A percentile compares a stretch with the other conserved stretches of the same genome.
Conservation (phyloP, 176 grass and related monocot species). For the Rhynchospora tenuis region DNA sequence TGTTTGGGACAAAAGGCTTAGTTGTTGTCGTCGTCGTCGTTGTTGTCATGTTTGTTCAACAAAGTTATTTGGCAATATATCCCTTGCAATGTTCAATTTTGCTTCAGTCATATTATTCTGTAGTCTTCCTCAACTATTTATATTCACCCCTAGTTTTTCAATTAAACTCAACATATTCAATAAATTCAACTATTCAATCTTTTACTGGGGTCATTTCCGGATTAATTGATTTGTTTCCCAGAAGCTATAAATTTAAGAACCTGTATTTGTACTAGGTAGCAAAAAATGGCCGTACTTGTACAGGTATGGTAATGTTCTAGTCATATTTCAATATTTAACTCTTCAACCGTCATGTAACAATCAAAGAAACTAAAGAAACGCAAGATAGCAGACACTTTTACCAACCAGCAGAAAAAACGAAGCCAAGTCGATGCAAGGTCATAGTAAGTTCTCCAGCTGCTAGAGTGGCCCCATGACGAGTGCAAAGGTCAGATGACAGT, state of each 20-base stretch:
- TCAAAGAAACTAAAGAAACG: not conserved
- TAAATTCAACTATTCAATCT: not conserved
- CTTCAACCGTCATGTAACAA: not conserved
- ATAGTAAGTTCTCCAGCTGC: slow-evolving; percentile 73
- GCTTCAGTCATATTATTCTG: not conserved
- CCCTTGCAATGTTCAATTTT: not conserved
- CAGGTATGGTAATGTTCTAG: not conserved
- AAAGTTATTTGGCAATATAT: not conserved
- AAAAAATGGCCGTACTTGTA: not conserved
- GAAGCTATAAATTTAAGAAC: not conserved
- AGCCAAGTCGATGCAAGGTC: slow-evolving; percentile 61
- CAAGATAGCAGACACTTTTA: slow-evolving; percentile 17
- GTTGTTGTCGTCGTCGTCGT: too few relatives aligned
- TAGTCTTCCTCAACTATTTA: not conserved
- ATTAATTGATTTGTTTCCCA: not conserved
- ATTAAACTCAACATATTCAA: not conserved
- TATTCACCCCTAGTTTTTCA: not conserved
- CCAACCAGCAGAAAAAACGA: slow-evolving; percentile 53
- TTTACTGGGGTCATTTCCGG: not conserved
- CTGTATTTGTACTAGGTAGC: not conserved
- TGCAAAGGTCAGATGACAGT: slow-evolving; percentile 83
- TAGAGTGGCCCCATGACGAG: slow-evolving; percentile 91
- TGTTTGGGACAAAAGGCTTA: too few relatives aligned
- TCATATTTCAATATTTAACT: not conserved
- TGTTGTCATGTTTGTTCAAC: not conserved